A percentile compares a stretch with the other conserved stretches of the same genome.
These are phyloP conservation scores for Neoscytalidium dimidiatum DNA, from an alignment of 2,329 filamentous ascomycete genomes.

Conservation along the genomic window DNA sequence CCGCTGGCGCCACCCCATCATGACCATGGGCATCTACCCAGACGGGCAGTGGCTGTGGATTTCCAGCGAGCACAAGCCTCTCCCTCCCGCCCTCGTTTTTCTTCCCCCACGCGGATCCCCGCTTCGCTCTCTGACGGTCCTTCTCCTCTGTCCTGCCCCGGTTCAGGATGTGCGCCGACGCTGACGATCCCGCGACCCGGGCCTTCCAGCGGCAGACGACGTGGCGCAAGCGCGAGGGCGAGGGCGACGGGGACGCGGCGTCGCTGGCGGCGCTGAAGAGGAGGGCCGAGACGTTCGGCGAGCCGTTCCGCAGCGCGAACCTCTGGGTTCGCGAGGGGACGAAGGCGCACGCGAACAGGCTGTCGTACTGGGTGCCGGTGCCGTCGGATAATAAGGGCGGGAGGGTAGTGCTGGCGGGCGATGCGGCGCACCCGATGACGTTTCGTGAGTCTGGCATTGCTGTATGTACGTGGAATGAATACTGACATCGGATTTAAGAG, in stretches of 20 bases:
- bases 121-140: neutral
- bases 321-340: constrained; percentile 37
- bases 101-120: neutral
- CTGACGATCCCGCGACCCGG: constrained; percentile 36
- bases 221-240: constrained; percentile 31
- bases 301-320: constrained; percentile 43
- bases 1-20: constrained; percentile 29
- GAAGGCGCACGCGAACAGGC: constrained; percentile 34
- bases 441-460: constrained; percentile 31
- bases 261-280: constrained; percentile 29
- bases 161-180: constrained; percentile 36
- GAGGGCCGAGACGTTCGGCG: constrained; percentile 31
- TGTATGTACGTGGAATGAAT: neutral
- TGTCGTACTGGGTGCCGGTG: constrained; percentile 37
- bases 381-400: constrained; percentile 35
- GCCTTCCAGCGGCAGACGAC: constrained; percentile 37
- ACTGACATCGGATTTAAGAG: constrained; percentile 26
- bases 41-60: constrained; percentile 28
- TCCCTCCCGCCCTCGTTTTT: neutral
- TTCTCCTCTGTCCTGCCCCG: neutral
- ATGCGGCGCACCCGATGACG: constrained; percentile 45
- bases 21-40: constrained; percentile 35
- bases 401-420: constrained; percentile 38
- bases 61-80: neutral
- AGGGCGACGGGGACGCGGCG: constrained; percentile 29